Conservation (phyloP, 371 early-diverging fungal species). For the Haplosporangium sp. region DNA sequence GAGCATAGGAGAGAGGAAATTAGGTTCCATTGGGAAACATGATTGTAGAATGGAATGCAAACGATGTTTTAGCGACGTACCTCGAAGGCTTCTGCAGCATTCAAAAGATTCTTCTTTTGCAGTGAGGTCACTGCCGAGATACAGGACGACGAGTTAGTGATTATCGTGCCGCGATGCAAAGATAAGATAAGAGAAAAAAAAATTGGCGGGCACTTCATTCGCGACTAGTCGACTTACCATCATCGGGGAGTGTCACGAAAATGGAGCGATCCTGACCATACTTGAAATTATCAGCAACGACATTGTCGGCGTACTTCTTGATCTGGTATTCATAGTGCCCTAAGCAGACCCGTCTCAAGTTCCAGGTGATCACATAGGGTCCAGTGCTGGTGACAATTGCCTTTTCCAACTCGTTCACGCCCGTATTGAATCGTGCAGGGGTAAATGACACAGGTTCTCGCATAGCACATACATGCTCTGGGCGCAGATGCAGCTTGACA, state of each 20-base stretch:
- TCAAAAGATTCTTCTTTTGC: too few relatives aligned
- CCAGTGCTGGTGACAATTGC: constrained; percentile 91
- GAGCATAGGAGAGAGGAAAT: too few relatives aligned
- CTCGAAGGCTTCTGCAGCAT: too few relatives aligned
- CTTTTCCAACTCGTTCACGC: constrained; percentile 73
- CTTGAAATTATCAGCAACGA: constrained; percentile 94
- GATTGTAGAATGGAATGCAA: too few relatives aligned
- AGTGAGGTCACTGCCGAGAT: too few relatives aligned
- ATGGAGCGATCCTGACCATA: constrained; percentile 78
- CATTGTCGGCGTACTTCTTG: constrained; percentile 80
- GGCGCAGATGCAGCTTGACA: constrained; percentile 83
- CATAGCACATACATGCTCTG: constrained; percentile 92
- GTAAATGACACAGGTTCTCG: constrained; percentile 82
- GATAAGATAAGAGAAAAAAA: too few relatives aligned
- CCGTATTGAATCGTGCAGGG: constrained; percentile 92
- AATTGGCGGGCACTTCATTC: too few relatives aligned
- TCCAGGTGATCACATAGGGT: constrained; percentile 95
- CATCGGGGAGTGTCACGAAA: constrained; percentile 72
- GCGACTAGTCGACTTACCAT: constrained; percentile 12
- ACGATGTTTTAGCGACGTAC: too few relatives aligned
- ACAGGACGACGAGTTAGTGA: too few relatives aligned
- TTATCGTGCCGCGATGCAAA: too few relatives aligned
- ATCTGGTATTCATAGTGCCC: constrained; percentile 89
- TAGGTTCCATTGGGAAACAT: too few relatives aligned
- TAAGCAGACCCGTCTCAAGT: constrained; percentile 81